Evolutionary conservation across 2,329 filamentous ascomycete species (phyloP), one percentile per base, ranked within the genome.

Genomic region (Ophiostoma populinum): DNA sequence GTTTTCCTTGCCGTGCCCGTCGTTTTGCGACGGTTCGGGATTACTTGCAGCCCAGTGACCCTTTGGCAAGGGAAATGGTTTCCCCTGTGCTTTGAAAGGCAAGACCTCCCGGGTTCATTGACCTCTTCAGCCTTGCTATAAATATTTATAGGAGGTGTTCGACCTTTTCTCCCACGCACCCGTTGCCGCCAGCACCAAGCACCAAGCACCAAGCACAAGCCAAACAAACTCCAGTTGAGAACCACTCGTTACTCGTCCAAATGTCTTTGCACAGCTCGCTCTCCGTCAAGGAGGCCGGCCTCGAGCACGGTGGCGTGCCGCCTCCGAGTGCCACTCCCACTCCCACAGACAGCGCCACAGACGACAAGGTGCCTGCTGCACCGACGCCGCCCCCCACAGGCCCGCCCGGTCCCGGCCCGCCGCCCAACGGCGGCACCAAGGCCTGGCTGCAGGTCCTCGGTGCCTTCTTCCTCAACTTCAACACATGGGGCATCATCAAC

Each of bases 381-480:
- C 20, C 28, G 2, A 13, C 7, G 5, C 22, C 21, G 12, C 18
- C 32, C 13, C 12, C 18, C 12, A n/a, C n/a, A n/a, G n/a, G n/a
- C n/a, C n/a, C n/a, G n/a, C n/a, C n/a, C n/a, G n/a, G n/a, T n/a
- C n/a, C n/a, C n/a, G n/a, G n/a, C n/a, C 28, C 28, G 26, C 35
- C 37, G 11, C 40, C 40, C 15, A 37, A 42, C 12, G 40, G 40
- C 10, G 40, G 40, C 5, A 24, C 16, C 5, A 32, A 11, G 5
- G 40, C 40, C 2, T 42, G 40, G 40, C 16, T 40, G 19, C 37
- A 40, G 26, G 40, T 38, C 7, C 13, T 40, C 18, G 41, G 41
- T 3, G 41, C 41, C 24, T 38, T 37, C 25, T 43, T 40, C 20
- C 30, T 41, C 33, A 34, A 33, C 34, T 43, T 43, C 36, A 40